Base-by-base conservation (phyloP, 768 basidiomycete species). In the Leccinum arenicola region DNA sequence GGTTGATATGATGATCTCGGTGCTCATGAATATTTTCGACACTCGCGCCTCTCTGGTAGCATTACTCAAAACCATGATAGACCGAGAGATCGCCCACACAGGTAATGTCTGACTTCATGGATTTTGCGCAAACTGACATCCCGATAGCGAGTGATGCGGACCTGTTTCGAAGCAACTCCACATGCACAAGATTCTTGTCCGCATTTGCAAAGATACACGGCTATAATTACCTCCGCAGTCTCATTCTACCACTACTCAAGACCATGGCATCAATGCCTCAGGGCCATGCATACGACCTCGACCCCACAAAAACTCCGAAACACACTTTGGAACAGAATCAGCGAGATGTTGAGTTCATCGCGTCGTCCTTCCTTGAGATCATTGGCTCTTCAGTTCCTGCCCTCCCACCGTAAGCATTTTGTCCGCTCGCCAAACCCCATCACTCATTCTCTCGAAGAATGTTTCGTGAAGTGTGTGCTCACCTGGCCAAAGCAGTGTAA, bases 151-250 rank as follows among this genome's bases (percentile, higher is more conserved):
- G 80, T 64, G 92, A 95, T 62, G 79, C 86, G 1, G 81, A 83
- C n/a, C 75, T 98, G 8, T 97, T 98, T 77, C 82, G 95, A 52
- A 81, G 89, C 60, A 97, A 96, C 71, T 88, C 90, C 3, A 91
- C 90, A 1, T 93, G 88, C 65, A 91, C 90, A n/a, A 78, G 90
- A 47, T 87, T 98, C 58, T 75, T 97, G 49, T 92, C 92, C 6
- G 84, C 87, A 2, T 95, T 95, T 65, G 92, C 91, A 4, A 86
- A 82, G 68, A 84, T 89, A n/a, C 92, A 95, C 61, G 95, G 95
- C 4, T 97, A 96, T 72, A 86, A 87, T 58, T 97, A 96, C 71
- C 77, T 97, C n/a, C 83, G 94, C 19, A 84, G 81, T 49, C 79
- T 95, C 23, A 82, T 96, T 50, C 77, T 82, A 47, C 92, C 93